Conservation (phyloP, 2,329 filamentous ascomycete species). For the Paracamarosporium sp. region DNA sequence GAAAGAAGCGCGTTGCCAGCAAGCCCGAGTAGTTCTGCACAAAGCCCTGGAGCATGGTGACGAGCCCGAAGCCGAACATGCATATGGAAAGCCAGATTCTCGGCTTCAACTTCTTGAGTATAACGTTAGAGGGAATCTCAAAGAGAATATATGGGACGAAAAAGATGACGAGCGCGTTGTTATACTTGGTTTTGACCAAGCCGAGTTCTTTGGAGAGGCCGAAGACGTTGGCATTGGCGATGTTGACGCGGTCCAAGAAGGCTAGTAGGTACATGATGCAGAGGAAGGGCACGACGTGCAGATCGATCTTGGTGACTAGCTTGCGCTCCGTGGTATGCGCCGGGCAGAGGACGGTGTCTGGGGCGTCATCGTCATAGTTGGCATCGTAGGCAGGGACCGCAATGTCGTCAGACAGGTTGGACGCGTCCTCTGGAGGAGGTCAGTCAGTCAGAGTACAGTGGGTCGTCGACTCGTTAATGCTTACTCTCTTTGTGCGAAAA, state of each 20-base stretch:
- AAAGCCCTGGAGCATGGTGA: slow-evolving; percentile 77
- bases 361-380: slow-evolving; percentile 47
- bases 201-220: slow-evolving; percentile 56
- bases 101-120: slow-evolving; percentile 60
- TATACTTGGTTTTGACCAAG: slow-evolving; percentile 54
- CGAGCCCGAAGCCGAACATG: slow-evolving; percentile 83
- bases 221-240: slow-evolving; percentile 61
- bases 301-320: slow-evolving; percentile 54
- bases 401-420: slow-evolving; percentile 21
- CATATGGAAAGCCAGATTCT: slow-evolving; percentile 71
- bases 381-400: slow-evolving; percentile 27
- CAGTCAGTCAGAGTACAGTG: neutral
- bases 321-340: slow-evolving; percentile 57
- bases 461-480: slow-evolving; percentile 10
- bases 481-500: slow-evolving; percentile 42
- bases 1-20: slow-evolving; percentile 79
- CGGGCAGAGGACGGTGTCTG: slow-evolving; percentile 51
- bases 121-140: slow-evolving; percentile 60
- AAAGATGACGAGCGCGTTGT: slow-evolving; percentile 61
- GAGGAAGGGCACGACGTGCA: slow-evolving; percentile 57
- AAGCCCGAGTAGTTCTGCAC: slow-evolving; percentile 79
- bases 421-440: neutral
- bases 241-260: slow-evolving; percentile 60
- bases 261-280: slow-evolving; percentile 60
- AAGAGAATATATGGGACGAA: slow-evolving; percentile 62